Base-by-base conservation (phyloP, 352 stramenopile species). In the Phytophthora palmivora region DNA sequence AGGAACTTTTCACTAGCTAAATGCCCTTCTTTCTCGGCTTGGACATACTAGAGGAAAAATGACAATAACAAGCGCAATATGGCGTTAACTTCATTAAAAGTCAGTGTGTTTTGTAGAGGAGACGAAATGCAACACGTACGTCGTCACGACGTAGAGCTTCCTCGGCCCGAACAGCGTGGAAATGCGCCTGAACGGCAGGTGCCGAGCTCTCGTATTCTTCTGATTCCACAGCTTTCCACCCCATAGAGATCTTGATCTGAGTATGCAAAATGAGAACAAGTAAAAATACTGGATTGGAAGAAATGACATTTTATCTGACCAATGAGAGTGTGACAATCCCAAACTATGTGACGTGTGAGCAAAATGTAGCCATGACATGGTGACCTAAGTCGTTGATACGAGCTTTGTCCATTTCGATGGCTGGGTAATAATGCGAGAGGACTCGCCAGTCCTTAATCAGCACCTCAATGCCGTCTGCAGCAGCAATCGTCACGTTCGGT, bases 181-280 rank as follows among this genome's bases (percentile, higher is more conserved):
- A 91, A 72, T 94, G 85, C 45, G 85, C 85, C 74, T 94, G 85
- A 24, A 94, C 85, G 38, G 81, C 85, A 32, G 82, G 83, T 54
- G 85, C 66, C 30, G 81, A 83, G 39, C 70, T 79, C 71, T 88
- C 83, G 58, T 88, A 92, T 45, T 92, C 85, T 67, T 90, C 83
- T 48, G 71, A 74, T 59, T 88, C 78, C 1, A 70, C 66, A 48
- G 79, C 73, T 46, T 89, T 89, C 78, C 74, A 87, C 64, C 83
- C 83, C 69, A 78, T 77, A 2, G 32, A 63, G 32, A 70, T 60
- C 54, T 66, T 62, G 28, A 56, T 43, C 34, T 61, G 32, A 65
- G 33, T 64, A 64, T 70, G 11, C 3, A 26, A n/a, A 8, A 30
- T 6, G n/a, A 59, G 26, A 48, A 39, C 26, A 24, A 33, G 16